Evolutionary conservation across 2,329 filamentous ascomycete species (phyloP), one percentile per base, ranked within the genome.

Genomic region (Colletotrichum neosansevieriae): DNA sequence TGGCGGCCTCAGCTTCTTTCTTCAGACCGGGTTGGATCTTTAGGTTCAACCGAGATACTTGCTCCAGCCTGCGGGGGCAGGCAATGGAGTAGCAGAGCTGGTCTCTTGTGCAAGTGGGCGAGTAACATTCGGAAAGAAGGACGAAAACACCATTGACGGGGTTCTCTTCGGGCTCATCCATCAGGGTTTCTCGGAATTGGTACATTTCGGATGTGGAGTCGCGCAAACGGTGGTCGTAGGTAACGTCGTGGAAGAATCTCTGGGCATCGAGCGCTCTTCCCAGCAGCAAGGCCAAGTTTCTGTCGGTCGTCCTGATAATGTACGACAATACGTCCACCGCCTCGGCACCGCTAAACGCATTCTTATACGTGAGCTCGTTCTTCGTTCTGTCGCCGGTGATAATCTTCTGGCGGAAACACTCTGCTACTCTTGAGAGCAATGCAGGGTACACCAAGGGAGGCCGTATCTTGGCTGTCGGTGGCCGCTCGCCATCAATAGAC

Each of bases 241-340:
- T 98, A 58, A 98, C 96, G 85, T 99, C 96, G 82, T 99, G 96
- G 78, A 99, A 99, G 82, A 97, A 98, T 78, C 98, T 98, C 77
- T 99, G 96, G 24, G 96, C 96, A 81, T 99, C 96, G 69, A 99
- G 83, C 47, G 96, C 94, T 76, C 96, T 89, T 70, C 96, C 96
- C 15, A 99, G 84, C 10, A 99, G 88, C 56, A 99, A 84, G 11
- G 96, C 96, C 69, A 99, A 84, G 77, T 99, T 99, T 67, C 96
- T 89, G 80, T 99, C 96, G 0, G 94, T 97, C 1, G 96, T 99
- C 76, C 97, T 92, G 79, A 99, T 98, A 72, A 99, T 98, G 76
- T 97, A 97, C 1, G 93, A 93, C 72, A 99, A 92, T 67, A 98
- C 87, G 78, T 99, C 96, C 19, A 99, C 96, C 19, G 96, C 95